Evolutionary conservation across 257 asterid genomes (phyloP).

Genomic region (Nicotiana noctiflora): DNA sequence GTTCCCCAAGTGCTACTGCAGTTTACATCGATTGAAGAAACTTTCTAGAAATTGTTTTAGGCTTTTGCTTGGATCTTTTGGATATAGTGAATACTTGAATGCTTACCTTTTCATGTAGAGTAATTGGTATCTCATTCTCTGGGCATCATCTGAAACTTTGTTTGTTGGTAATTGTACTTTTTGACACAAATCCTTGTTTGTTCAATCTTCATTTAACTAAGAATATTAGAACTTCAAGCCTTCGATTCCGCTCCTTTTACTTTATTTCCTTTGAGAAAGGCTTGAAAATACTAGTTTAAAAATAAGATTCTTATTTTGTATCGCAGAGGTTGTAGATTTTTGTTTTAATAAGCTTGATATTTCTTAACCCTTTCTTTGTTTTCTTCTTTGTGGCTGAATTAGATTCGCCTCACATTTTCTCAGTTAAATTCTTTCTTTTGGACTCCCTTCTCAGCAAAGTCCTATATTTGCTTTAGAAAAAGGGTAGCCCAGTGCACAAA

Average conservation of each 20-base stretch:
- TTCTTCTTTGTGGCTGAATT: not conserved
- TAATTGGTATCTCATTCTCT: not conserved
- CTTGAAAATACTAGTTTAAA: not conserved
- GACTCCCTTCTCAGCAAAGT: not conserved
- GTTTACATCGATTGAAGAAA: not conserved
- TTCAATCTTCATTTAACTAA: not conserved
- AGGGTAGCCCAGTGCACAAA: too few relatives aligned
- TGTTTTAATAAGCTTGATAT: not conserved
- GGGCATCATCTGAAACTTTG: not conserved
- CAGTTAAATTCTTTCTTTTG: not conserved
- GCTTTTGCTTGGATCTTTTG: not conserved
- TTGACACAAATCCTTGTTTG: not conserved
- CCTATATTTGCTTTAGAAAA: not conserved
- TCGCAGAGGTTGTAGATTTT: not conserved
- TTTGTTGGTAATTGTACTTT: not conserved
- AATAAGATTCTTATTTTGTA: not conserved
- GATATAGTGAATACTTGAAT: not conserved
- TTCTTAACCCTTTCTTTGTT: not conserved
- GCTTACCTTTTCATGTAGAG: not conserved
- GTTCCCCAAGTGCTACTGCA: not conserved
- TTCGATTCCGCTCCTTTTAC: not conserved
- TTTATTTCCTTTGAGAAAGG: not conserved
- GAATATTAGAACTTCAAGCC: not conserved
- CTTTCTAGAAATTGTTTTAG: not conserved
- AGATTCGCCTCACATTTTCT: not conserved